phyloP scores from a whole-genome alignment of 495 filamentous ascomycete genomes.

The Parmelia sp. region DNA sequence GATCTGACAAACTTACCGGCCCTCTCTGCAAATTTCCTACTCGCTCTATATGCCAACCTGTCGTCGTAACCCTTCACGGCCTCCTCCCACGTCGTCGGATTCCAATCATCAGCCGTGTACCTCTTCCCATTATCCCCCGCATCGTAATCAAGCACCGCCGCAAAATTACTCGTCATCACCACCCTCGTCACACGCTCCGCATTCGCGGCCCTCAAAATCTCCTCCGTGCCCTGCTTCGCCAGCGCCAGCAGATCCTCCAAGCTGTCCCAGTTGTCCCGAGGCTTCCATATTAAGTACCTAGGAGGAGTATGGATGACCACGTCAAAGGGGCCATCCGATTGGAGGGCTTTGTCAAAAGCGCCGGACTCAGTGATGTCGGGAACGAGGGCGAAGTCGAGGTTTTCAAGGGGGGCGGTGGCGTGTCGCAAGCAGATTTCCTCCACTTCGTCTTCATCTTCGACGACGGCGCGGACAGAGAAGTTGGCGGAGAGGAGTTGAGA shows the following conservation, averaged over 20 bases:
- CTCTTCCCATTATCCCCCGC: background rate
- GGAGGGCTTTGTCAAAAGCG: background rate
- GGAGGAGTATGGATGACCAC: constrained; percentile 7
- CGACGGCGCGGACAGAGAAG: constrained; percentile 6
- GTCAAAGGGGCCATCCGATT: background rate
- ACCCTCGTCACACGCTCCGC: constrained; percentile 4
- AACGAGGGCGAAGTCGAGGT: constrained; percentile 1
- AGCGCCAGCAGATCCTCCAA: background rate
- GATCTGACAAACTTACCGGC: background rate
- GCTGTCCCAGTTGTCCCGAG: too few species aligned
- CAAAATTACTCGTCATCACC: background rate
- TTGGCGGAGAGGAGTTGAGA: background rate
- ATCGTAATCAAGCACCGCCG: background rate
- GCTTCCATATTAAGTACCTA: background rate
- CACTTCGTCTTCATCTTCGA: background rate
- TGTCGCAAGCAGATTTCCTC: background rate
- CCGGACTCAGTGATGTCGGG: constrained; percentile 2
- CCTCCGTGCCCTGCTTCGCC: constrained; percentile 1
- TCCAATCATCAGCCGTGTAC: background rate
- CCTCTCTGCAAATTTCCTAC: background rate
- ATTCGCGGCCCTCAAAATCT: background rate
- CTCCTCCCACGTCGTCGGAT: constrained; percentile 3
- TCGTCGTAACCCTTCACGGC: background rate
- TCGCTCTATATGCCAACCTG: background rate
- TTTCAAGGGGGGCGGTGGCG: background rate